These are phyloP conservation scores for Omphalea diandra DNA, from an alignment of 441 rosid genomes.

Conservation along the genomic window DNA sequence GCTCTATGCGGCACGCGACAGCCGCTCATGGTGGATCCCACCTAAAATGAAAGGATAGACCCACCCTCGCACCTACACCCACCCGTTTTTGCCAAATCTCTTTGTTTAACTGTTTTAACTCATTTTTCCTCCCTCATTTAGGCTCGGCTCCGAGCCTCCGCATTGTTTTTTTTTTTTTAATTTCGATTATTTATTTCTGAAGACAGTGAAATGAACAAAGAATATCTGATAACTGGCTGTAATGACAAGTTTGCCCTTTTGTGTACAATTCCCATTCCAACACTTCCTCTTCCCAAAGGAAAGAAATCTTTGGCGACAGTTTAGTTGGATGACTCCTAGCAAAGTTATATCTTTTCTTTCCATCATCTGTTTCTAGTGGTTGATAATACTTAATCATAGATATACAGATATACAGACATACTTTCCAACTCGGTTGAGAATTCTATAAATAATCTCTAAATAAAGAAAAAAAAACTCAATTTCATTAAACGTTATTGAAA, in stretches of 20 bases:
- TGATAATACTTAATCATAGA: no score
- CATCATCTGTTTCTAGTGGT: no score
- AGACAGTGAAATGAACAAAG: not conserved
- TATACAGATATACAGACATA: no score
- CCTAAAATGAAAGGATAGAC: not conserved
- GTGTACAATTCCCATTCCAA: not conserved
- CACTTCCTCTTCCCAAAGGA: not conserved
- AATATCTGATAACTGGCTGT: not conserved
- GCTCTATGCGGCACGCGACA: constrained; percentile 63
- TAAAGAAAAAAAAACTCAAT: no score
- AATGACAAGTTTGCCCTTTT: not conserved
- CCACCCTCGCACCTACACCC: not conserved
- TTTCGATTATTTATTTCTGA: not conserved
- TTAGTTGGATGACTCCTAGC: no score
- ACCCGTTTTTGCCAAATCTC: not conserved
- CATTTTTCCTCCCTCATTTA: not conserved
- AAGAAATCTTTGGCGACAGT: not conserved
- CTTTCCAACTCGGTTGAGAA: no score
- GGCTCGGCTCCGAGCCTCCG: constrained; percentile 21
- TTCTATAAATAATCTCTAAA: no score
- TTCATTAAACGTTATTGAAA: no score
- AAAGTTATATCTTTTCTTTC: no score
- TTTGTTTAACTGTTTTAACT: not conserved
- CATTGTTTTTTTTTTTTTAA: not conserved
- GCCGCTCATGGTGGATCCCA: constrained; percentile 52